Conservation (phyloP, 371 early-diverging fungal genomes). For the Blyttiomyces sp. region DNA sequence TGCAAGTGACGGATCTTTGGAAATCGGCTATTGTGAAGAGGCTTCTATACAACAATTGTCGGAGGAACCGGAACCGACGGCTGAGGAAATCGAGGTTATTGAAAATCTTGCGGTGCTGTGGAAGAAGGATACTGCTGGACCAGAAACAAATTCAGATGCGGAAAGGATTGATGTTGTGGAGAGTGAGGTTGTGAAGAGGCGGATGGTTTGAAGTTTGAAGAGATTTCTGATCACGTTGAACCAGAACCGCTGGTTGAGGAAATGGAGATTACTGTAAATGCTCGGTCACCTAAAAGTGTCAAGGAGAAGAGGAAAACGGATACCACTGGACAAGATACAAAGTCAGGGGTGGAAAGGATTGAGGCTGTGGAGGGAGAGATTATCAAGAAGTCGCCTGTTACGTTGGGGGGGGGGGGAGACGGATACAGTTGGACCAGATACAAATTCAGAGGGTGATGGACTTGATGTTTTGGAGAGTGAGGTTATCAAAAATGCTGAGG, state of each 20-base stretch:
- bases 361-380: neutral
- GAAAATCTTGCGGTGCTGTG: too few relatives aligned
- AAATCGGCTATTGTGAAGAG: too few relatives aligned
- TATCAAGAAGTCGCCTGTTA: too few relatives aligned
- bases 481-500: constrained; percentile 75
- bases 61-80: too few relatives aligned
- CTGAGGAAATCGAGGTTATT: too few relatives aligned
- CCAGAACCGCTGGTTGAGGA: too few relatives aligned
- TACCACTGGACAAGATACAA: too few relatives aligned
- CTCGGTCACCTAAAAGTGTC: too few relatives aligned
- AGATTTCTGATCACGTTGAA: constrained; percentile 82
- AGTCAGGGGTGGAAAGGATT: constrained; percentile 27
- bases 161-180: constrained; percentile 22
- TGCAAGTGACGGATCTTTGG: too few relatives aligned
- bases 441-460: constrained; percentile 27
- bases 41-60: too few relatives aligned
- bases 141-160: too few relatives aligned
- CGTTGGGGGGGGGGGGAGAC: constrained; percentile 26
- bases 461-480: constrained; percentile 3
- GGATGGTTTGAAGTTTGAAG: constrained; percentile 84
- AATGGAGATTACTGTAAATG: too few relatives aligned
- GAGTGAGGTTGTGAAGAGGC: constrained; percentile 60
- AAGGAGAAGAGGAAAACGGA: constrained; percentile 21
- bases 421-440: constrained; percentile 3
- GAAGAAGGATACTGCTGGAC: constrained; percentile 14